Conservation (phyloP, 176 grass and related monocot genomes). For the Aegilops tauschii region DNA sequence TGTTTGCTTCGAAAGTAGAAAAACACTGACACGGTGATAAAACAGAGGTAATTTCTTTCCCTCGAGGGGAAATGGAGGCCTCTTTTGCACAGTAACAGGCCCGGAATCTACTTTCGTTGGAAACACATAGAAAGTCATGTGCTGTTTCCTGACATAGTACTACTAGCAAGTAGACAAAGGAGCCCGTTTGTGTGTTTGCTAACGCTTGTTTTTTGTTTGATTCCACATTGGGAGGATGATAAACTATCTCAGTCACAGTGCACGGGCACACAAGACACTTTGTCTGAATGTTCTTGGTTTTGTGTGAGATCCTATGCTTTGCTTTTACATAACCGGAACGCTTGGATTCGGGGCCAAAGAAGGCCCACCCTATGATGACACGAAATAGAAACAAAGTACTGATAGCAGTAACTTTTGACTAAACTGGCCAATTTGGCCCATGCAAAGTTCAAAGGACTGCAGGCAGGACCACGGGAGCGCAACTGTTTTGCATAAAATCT, state of each 20-base stretch:
- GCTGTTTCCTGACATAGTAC: not conserved
- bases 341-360: constrained; percentile 14
- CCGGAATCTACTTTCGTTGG: not conserved
- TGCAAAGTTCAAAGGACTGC: not conserved
- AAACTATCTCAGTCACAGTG: not conserved
- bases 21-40: not conserved
- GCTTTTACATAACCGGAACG: not conserved
- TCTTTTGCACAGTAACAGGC: not conserved
- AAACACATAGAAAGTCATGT: not conserved
- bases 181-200: not conserved
- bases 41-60: not conserved
- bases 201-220: constrained; percentile 7
- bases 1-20: not conserved
- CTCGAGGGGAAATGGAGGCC: not conserved
- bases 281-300: constrained; percentile 54
- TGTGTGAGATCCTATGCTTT: not conserved
- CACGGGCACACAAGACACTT: constrained; percentile 7
- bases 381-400: not conserved
- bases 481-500: not conserved
- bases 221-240: not conserved
- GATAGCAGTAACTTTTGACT: constrained; percentile 31
- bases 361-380: not conserved
- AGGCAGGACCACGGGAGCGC: not conserved
- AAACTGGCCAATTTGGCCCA: not conserved
- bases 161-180: not conserved